A percentile compares a stretch with the other conserved stretches of the same genome.
Evolutionary conservation across 768 basidiomycete genomes (phyloP).

Genomic region (Leccinum ochraceum): DNA sequence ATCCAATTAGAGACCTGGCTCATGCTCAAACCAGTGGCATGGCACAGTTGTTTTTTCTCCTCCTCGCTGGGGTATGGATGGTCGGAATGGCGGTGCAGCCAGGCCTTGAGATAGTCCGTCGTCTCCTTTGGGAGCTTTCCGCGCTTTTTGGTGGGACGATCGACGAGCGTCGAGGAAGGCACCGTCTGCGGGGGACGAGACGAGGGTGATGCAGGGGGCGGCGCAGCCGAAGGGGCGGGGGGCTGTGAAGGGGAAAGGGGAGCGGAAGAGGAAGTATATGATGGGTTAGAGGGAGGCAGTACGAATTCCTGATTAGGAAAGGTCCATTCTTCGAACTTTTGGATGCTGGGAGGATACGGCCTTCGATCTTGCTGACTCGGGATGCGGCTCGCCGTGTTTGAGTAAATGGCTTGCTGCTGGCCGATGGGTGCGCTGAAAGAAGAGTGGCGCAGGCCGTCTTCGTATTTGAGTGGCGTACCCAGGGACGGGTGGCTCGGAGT

Average conservation of each 20-base stretch:
- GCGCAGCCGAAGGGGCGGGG: conserved; percentile 23
- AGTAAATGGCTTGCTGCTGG: conserved; percentile 58
- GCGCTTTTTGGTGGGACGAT: conserved; percentile 78
- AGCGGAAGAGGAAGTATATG: conserved; percentile 20
- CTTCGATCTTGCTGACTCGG: conserved; percentile 70
- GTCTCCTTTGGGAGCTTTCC: conserved; percentile 91
- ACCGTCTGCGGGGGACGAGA: conserved; percentile 55
- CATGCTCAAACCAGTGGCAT: conserved; percentile 85
- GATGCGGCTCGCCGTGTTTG: conserved; percentile 63
- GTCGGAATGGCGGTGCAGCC: conserved; percentile 86
- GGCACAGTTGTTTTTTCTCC: conserved; percentile 87
- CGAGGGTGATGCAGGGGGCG: conserved; percentile 44
- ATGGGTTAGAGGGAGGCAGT: conserved; percentile 32
- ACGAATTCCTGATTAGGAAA: conserved; percentile 65
- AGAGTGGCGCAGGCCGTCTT: conserved; percentile 68
- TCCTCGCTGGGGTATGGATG: conserved; percentile 83
- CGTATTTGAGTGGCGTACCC: conserved; percentile 60
- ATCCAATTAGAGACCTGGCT: conserved; percentile 92
- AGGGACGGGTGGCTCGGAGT: conserved; percentile 60
- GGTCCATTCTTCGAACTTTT: conserved; percentile 71
- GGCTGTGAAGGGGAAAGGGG: conserved; percentile 47
- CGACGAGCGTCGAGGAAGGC: conserved; percentile 60
- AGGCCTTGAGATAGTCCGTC: conserved; percentile 85
- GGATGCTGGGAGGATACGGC: conserved; percentile 42
- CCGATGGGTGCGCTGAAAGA: conserved; percentile 61